These are phyloP conservation scores for Podospora anserina DNA, from an alignment of 495 filamentous ascomycete genomes.

Conservation along the genomic window DNA sequence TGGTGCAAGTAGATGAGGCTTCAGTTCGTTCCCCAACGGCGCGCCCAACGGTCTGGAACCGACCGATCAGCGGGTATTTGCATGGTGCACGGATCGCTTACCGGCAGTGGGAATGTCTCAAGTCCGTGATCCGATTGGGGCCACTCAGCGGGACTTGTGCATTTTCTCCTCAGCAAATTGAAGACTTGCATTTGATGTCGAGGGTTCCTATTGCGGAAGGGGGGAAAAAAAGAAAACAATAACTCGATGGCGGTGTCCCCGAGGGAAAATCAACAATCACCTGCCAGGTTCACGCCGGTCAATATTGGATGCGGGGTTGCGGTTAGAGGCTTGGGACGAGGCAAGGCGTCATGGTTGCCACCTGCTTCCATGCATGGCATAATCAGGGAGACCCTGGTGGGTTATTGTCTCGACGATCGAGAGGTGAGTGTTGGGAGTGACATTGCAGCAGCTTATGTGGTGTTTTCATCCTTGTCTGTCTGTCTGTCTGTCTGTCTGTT, in stretches of 20 bases:
- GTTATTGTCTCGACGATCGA: no score
- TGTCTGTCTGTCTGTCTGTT: neutral
- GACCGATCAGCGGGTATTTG: conserved; percentile 12
- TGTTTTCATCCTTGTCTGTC: neutral
- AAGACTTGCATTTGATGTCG: no score
- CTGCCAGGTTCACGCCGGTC: neutral
- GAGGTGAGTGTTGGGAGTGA: no score
- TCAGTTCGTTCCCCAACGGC: neutral
- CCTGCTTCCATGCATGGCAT: no score
- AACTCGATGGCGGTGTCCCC: neutral
- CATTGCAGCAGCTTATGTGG: no score
- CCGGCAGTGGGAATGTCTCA: neutral
- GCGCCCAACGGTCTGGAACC: conserved; percentile 6
- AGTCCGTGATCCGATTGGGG: neutral
- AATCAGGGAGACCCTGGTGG: no score
- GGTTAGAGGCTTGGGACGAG: no score
- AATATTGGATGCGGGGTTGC: neutral
- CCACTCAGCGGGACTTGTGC: neutral
- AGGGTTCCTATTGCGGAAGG: no score
- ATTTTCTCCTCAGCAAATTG: neutral
- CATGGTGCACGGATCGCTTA: conserved; percentile 9
- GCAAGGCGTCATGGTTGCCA: no score
- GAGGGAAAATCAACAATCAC: neutral
- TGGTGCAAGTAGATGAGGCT: no score
- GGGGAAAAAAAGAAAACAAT: neutral